phyloP scores from a whole-genome alignment of 208 protist genomes.

The Wallacemonas sp. region DNA sequence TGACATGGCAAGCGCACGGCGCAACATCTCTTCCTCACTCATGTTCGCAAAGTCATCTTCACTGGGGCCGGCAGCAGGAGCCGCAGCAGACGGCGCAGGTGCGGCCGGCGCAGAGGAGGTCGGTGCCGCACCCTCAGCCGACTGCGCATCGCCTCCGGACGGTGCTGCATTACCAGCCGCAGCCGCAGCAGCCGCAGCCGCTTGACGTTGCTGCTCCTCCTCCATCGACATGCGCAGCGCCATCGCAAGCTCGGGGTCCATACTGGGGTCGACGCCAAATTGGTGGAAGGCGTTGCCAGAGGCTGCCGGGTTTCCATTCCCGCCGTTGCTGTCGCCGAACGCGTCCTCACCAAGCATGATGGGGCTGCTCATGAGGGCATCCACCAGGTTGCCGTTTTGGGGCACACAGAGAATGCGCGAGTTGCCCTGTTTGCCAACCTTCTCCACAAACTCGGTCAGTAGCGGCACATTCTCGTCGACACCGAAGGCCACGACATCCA shows the following conservation, averaged over 20 bases:
- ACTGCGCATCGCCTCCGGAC: too few species aligned
- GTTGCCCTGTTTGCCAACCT: slow-evolving; percentile 84
- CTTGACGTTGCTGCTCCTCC: slow-evolving; percentile 91
- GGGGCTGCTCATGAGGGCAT: slow-evolving; percentile 90
- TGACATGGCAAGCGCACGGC: slow-evolving; percentile 74
- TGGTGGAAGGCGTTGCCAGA: slow-evolving; percentile 29
- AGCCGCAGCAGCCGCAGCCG: slow-evolving; percentile 45
- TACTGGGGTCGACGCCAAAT: slow-evolving; percentile 90
- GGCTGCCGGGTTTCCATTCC: slow-evolving; percentile 16
- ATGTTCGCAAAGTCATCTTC: slow-evolving; percentile 48
- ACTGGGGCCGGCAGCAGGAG: neutral
- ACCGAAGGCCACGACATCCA: slow-evolving; percentile 97
- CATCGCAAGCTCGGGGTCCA: slow-evolving; percentile 95
- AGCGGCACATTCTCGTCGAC: slow-evolving; percentile 89
- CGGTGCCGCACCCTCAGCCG: neutral
- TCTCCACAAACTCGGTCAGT: slow-evolving; percentile 90
- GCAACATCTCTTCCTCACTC: slow-evolving; percentile 88
- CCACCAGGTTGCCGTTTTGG: slow-evolving; percentile 83
- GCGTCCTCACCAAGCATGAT: slow-evolving; percentile 79
- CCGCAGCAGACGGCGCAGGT: slow-evolving; percentile 2
- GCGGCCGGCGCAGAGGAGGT: slow-evolving; percentile 10
- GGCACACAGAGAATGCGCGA: slow-evolving; percentile 88
- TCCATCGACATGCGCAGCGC: slow-evolving; percentile 95
- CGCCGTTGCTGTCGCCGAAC: slow-evolving; percentile 12
- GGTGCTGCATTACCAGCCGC: neutral